Evolutionary conservation across 805 yeast species (phyloP).

Genomic region (Metschnikowia baotianmanensis): DNA sequence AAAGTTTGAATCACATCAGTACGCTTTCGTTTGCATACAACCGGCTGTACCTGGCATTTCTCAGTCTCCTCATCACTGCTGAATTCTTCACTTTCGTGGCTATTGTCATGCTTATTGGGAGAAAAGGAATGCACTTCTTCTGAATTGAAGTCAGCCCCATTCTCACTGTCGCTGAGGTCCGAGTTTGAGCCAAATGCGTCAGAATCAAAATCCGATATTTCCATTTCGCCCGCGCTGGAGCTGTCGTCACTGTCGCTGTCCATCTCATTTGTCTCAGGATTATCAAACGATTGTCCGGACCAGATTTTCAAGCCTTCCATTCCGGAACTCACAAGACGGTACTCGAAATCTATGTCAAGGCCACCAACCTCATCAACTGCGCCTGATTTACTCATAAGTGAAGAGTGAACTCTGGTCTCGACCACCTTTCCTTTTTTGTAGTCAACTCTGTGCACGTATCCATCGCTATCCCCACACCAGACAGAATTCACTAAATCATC

Average conservation of each 20-base stretch:
- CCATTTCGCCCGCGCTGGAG: slow-evolving; percentile 5
- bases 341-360: slow-evolving; percentile 77
- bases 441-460: slow-evolving; percentile 66
- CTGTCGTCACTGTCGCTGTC: slow-evolving; percentile 4
- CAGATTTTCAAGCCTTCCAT: slow-evolving; percentile 81
- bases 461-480: slow-evolving; percentile 82
- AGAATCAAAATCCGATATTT: slow-evolving; percentile 1
- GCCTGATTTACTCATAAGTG: slow-evolving; percentile 32
- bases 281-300: slow-evolving; percentile 27
- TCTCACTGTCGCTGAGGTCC: background rate
- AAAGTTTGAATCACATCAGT: slow-evolving; percentile 1
- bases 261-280: background rate
- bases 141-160: background rate
- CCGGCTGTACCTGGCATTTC: slow-evolving; percentile 3
- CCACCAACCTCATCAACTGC: slow-evolving; percentile 68
- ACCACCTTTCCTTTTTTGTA: slow-evolving; percentile 59
- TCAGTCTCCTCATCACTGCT: too few relatives aligned
- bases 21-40: slow-evolving; percentile 6
- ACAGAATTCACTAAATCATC: slow-evolving; percentile 47
- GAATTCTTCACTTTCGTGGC: background rate
- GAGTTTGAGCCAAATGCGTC: background rate
- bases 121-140: background rate
- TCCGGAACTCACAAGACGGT: slow-evolving; percentile 77
- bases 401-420: slow-evolving; percentile 65
- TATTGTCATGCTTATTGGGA: background rate